Base-by-base conservation (phyloP, 495 filamentous ascomycete genomes). In the Penicillium maclennaniae region DNA sequence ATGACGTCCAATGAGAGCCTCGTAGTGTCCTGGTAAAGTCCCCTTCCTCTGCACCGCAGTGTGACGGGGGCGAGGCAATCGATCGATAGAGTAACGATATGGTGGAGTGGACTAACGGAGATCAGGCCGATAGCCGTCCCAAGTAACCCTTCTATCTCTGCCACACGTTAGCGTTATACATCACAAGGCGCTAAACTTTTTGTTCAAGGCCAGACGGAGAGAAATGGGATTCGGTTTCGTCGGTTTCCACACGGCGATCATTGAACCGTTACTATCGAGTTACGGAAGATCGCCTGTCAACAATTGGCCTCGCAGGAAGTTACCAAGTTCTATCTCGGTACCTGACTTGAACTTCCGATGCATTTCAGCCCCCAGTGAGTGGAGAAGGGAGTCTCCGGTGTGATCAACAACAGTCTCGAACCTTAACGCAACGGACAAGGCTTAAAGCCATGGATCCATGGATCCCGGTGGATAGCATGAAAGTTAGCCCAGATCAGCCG, bases 111-210 rank as follows among this genome's bases (percentile, higher is more conserved):
- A 36, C 51, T 58, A 56, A 36, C 60, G 58, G 44, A 8, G 49
- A 46, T 54, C 40, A 27, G 52, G 54, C 58, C 50, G 26, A 55
- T 28, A 16, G 39, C 57, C 49, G 50, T 43, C 47, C 49, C 44
- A 58, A 54, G 51, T 61, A 47, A 53, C 50, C 60, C 37, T 44
- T 46, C 17, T 56, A 54, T 63, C 52, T 61, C 59, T 53, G 54
- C 49, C 31, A 61, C 47, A 58, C 55, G 57, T 61, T 43, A 54
- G 56, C 55, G 57, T 61, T 43, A 54, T 61, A 61, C 63, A 43
- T 36, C 54, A 48, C 34, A 47, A 39, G 52, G 41, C 60, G 58
- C 52, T 31, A 45, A 61, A 59, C 55, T 52, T 63, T 61, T 57
- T 59, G 53, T 56, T 31, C 49, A 49, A 27, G 27, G 23, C 20